Percentiles rank a stretch among this genome's conserved stretches.
phyloP scores from a whole-genome alignment of 352 stramenopile species.

The Blastocystis sp. region DNA sequence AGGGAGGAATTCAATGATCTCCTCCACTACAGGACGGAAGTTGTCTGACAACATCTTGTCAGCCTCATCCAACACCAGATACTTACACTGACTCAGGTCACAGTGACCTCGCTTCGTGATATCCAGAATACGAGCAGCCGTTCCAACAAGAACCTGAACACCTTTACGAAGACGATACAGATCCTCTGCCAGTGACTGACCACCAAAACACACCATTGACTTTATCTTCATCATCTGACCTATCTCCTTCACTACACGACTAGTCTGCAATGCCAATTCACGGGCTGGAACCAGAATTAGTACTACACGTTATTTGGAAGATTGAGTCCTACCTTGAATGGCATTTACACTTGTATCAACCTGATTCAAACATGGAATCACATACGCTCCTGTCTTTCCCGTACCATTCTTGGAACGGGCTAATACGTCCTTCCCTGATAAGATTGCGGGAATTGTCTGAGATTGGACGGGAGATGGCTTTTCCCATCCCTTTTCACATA shows the following conservation, averaged over 20 bases:
- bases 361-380: too few species aligned
- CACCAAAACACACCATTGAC: constrained; percentile 95
- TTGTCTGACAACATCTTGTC: constrained; percentile 96
- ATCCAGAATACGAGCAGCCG: constrained; percentile 93
- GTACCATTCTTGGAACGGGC: constrained; percentile 97
- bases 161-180: constrained; percentile 98
- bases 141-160: constrained; percentile 96
- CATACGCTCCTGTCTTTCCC: constrained; percentile 97
- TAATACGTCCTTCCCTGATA: constrained; percentile 92
- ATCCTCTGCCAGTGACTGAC: constrained; percentile 95
- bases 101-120: constrained; percentile 93
- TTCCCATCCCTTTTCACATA: constrained; percentile 99
- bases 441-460: constrained; percentile 94
- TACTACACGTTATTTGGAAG: constrained; percentile 68
- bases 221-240: constrained; percentile 90
- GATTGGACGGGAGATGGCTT: constrained; percentile 95
- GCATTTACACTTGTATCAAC: constrained; percentile 88
- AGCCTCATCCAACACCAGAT: constrained; percentile 97
- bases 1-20: constrained; percentile 86
- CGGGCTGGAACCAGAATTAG: constrained; percentile 95
- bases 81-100: constrained; percentile 88
- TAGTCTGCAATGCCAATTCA: constrained; percentile 96
- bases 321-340: constrained; percentile 76
- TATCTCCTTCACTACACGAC: constrained; percentile 90
- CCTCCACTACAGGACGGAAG: constrained; percentile 92